Evolutionary conservation across 1,284 basidiomycete species (phyloP), one percentile per base, ranked within the genome.

Genomic region (Inonotus obliquus): DNA sequence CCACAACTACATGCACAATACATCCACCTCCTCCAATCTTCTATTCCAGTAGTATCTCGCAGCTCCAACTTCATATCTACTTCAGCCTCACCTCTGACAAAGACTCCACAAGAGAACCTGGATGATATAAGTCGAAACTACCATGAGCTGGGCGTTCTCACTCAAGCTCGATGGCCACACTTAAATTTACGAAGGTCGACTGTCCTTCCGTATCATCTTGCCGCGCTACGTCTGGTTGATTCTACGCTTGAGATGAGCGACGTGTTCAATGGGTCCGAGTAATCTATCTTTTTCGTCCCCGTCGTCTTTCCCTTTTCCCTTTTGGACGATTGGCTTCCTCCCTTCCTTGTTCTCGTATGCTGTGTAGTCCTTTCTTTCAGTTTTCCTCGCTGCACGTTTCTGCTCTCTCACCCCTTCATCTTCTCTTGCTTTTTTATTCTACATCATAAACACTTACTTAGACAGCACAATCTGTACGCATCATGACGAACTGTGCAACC

Each of bases 231-330:
- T 63, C 77, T 78, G 23, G 86, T 89, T 81, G 72, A 74, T 9
- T 69, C 71, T 48, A 76, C 74, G 2, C 69, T 81, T 62, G 68
- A 62, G 63, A 69, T 59, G 61, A 59, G 17, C 47, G 48, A 54
- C 63, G 45, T n/a, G 7, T 45, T 68, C 80, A 92, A 77, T 92
- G 90, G 68, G 79, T 86, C 81, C 94, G 41, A 93, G 78, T 81
- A 55, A 55, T 29, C 27, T 60, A 55, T 60, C 41, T 38, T 7
- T 41, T 27, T 25, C 25, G 14, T 13, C 35, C n/a, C n/a, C 35
- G 35, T 37, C 25, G 41, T 48, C 32, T 25, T 11, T 23, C 25
- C 59, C 7, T 49, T 7, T 49, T 23, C 23, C 23, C 7, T 10
- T 49, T 49, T 29, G 19, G 7, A n/a, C n/a, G n/a, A n/a, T 54